phyloP scores from a whole-genome alignment of 306 rosid genomes.

The Lotus japonicus region DNA sequence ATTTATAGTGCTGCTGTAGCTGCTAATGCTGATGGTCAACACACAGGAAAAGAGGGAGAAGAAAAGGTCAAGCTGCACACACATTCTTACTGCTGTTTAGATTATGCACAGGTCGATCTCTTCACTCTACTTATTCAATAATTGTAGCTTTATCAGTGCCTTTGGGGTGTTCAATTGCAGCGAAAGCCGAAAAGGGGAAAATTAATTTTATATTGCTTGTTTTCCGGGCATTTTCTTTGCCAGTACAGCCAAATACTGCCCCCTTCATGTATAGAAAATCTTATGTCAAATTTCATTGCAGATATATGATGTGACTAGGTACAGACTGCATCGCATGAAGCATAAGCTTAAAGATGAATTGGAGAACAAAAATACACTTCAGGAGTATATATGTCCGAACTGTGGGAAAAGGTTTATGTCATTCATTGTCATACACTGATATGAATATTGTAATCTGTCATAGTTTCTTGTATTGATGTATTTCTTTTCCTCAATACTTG shows the following conservation, averaged over 20 bases:
- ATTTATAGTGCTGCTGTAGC: slow-evolving; percentile 88
- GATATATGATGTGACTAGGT: slow-evolving; percentile 90
- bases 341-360: slow-evolving; percentile 96
- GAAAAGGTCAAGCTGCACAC: slow-evolving; percentile 93
- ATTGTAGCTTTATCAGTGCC: slow-evolving; percentile 9
- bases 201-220: slow-evolving; percentile 7
- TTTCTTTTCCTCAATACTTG: slow-evolving; percentile 4
- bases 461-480: not conserved
- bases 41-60: slow-evolving; percentile 62
- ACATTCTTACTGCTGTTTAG: slow-evolving; percentile 80
- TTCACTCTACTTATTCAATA: slow-evolving; percentile 11
- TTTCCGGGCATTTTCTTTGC: slow-evolving; percentile 9
- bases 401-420: slow-evolving; percentile 72
- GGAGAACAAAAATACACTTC: slow-evolving; percentile 94
- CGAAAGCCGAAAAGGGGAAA: slow-evolving; percentile 16
- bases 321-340: slow-evolving; percentile 91
- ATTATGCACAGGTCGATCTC: slow-evolving; percentile 65
- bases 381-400: slow-evolving; percentile 79
- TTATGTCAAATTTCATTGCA: slow-evolving; percentile 36
- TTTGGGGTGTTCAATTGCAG: not conserved
- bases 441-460: not conserved
- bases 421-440: slow-evolving; percentile 4
- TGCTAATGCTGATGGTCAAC: slow-evolving; percentile 41
- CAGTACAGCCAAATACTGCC: slow-evolving; percentile 19
- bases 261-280: slow-evolving; percentile 16